Percentiles rank a stretch among this genome's conserved stretches.
Evolutionary conservation across 257 asterid species (phyloP).

Genomic region (Nicotiana obtusifolia): DNA sequence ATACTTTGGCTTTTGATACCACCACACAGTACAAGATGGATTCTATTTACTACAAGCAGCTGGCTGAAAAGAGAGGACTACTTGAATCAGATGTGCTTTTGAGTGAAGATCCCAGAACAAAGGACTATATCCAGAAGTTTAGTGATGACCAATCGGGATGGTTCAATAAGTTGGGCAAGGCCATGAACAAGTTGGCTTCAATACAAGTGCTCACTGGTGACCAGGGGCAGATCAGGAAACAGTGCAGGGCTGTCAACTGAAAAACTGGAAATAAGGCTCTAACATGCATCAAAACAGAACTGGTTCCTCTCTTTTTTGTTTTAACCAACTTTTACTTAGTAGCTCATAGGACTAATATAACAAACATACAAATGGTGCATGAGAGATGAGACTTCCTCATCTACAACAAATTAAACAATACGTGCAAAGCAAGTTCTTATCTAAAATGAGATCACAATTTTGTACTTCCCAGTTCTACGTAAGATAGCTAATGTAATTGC

Average conservation of each 20-base stretch:
- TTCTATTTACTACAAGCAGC: constrained; percentile 41
- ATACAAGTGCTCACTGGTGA: constrained; percentile 46
- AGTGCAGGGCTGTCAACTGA: constrained; percentile 46
- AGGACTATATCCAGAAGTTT: constrained; percentile 23
- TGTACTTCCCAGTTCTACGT: neutral
- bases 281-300: neutral
- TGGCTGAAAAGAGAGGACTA: constrained; percentile 35
- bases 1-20: constrained; percentile 40
- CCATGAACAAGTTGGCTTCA: constrained; percentile 32
- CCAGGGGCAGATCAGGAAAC: constrained; percentile 54
- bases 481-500: constrained; percentile 7
- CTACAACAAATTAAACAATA: neutral
- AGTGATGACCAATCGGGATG: constrained; percentile 43
- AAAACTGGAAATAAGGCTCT: neutral
- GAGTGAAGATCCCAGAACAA: constrained; percentile 28
- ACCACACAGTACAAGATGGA: constrained; percentile 53
- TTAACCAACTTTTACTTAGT: neutral
- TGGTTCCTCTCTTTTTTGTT: neutral
- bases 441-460: neutral
- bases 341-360: neutral
- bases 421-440: neutral
- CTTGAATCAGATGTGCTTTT: constrained; percentile 50
- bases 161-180: constrained; percentile 32
- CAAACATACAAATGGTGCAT: neutral
- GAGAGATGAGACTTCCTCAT: neutral